phyloP scores from a whole-genome alignment of 2,329 filamentous ascomycete genomes.

The Gnomoniopsis sp. region DNA sequence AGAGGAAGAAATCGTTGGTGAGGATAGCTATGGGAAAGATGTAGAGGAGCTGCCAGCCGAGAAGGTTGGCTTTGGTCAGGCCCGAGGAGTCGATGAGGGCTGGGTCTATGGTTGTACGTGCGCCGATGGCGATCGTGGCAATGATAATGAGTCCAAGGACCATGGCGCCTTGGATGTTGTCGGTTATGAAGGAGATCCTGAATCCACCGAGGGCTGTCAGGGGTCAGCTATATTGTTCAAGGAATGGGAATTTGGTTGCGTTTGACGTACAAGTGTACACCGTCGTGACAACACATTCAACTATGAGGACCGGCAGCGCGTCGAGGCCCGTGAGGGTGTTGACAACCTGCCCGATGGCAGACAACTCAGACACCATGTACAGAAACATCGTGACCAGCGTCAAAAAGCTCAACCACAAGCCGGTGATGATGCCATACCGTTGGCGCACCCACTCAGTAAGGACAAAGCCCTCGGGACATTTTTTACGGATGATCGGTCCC shows the following conservation, averaged over 20 bases:
- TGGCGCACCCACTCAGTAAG: slow-evolving; percentile 81
- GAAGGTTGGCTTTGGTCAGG: slow-evolving; percentile 63
- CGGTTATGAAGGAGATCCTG: slow-evolving; percentile 78
- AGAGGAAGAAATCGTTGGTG: slow-evolving; percentile 85
- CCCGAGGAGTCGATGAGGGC: slow-evolving; percentile 66
- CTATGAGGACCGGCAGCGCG: slow-evolving; percentile 71
- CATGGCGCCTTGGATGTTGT: slow-evolving; percentile 78
- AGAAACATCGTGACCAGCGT: slow-evolving; percentile 79
- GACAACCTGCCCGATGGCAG: slow-evolving; percentile 76
- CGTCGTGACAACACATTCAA: slow-evolving; percentile 74
- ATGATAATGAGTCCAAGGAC: slow-evolving; percentile 72
- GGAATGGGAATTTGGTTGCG: no score
- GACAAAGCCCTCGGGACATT: slow-evolving; percentile 81
- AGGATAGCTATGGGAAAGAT: slow-evolving; percentile 77
- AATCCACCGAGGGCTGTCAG: slow-evolving; percentile 72
- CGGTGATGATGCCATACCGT: slow-evolving; percentile 67
- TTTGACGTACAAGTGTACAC: slow-evolving; percentile 71
- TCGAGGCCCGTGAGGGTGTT: slow-evolving; percentile 71
- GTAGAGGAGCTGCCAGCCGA: slow-evolving; percentile 84
- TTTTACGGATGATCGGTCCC: slow-evolving; percentile 73
- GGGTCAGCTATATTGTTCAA: not conserved
- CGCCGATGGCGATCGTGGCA: slow-evolving; percentile 73
- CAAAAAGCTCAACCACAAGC: slow-evolving; percentile 72
- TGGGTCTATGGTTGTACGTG: slow-evolving; percentile 68
- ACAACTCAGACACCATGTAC: slow-evolving; percentile 84